Evolutionary conservation across 108 stramenopile species (phyloP), one percentile per base, ranked within the genome.

Genomic region (Nitzschia putrida): DNA sequence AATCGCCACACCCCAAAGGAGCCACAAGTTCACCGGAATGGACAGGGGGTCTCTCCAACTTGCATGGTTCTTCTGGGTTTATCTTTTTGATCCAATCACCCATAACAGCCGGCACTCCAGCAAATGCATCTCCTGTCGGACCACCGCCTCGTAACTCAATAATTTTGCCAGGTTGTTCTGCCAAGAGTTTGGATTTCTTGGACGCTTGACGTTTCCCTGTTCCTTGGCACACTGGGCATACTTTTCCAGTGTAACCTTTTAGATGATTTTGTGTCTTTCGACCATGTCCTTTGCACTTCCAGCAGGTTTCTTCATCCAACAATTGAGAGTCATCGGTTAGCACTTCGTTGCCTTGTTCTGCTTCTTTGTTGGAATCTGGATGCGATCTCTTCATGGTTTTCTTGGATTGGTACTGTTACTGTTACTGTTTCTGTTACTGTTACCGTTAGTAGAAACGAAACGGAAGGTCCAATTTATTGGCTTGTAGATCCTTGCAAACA

Each of bases 221-320:
- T 13, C 74, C 74, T 18, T 76, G 57, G 44, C 74, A 76, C 20
- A 76, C 68, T 8, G 29, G 43, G 54, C 74, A 76, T 12, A 53
- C 22, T 43, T 42, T 54, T 16, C 68, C 74, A 20, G 45, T 44
- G 53, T 55, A 44, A 24, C 13, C 21, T 54, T 68, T 44, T 24
- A 22, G 44, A 25, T 40, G 53, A 56, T 66, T 66, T 47, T 66
- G 51, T 59, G 38, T 37, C 12, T 63, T 68, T 22, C 23, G 21
- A 7, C 74, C 74, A 34, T 21, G 57, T 26, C 74, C 74, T 26
- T 57, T 21, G 34, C 74, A 76, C 40, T 76, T 76, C 74, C 74
- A 76, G 50, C 74, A 76, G 2, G 47, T 21, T 16, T 53, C 34
- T 60, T 60, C n/a, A 0, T 60, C 38, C 13, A 25, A 13, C 54